A percentile compares a stretch with the other conserved stretches of the same genome.
Conservation (phyloP, 2,329 filamentous ascomycete species). For the Chaetothyriales sp. region DNA sequence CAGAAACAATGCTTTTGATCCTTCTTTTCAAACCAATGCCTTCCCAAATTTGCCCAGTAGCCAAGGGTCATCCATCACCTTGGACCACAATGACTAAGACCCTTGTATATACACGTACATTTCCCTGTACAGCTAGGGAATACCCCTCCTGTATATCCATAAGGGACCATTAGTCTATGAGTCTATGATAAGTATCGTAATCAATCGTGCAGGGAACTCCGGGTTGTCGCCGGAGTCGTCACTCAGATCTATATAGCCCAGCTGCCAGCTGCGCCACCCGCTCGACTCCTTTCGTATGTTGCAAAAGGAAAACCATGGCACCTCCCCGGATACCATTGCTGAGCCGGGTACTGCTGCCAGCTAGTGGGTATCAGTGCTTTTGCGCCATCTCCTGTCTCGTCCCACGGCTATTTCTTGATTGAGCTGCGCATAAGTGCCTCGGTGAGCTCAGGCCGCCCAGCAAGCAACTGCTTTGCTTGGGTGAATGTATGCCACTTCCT, state of each 20-base stretch:
- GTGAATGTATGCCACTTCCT: slow-evolving; percentile 78
- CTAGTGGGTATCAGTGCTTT: not conserved
- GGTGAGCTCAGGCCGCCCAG: slow-evolving; percentile 67
- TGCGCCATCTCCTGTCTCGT: slow-evolving; percentile 1
- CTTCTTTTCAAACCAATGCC: not conserved
- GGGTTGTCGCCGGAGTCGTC: not conserved
- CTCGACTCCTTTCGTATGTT: not conserved
- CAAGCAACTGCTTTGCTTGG: slow-evolving; percentile 64
- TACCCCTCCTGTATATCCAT: not conserved
- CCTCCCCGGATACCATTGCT: not conserved
- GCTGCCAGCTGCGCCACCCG: not conserved
- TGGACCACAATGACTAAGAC: not conserved
- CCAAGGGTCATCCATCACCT: not conserved
- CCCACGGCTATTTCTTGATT: slow-evolving; percentile 32
- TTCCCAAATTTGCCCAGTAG: not conserved
- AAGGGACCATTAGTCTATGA: not conserved
- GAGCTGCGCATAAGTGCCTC: slow-evolving; percentile 75
- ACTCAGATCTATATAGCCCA: not conserved
- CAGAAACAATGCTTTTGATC: not conserved
- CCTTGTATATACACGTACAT: not conserved
- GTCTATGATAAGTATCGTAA: not conserved
- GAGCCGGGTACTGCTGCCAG: not conserved
- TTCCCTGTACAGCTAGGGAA: not conserved
- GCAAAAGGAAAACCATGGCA: not conserved
- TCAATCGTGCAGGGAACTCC: not conserved